Conservation (phyloP, 2,329 filamentous ascomycete species). For the Diaporthe caulivora region DNA sequence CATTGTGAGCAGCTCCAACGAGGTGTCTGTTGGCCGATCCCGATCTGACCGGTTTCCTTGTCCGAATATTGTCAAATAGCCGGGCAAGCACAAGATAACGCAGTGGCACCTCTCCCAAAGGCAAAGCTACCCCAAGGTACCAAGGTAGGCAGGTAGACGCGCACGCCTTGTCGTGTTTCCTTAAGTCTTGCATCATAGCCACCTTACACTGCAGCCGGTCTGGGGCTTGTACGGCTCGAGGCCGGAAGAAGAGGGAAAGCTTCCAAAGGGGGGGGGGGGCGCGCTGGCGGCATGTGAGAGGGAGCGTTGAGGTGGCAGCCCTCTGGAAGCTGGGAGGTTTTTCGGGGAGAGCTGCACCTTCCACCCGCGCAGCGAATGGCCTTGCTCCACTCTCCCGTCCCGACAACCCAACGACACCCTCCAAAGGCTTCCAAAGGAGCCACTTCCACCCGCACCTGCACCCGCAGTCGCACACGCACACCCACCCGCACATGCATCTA, state of each 20-base stretch:
- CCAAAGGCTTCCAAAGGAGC: neutral
- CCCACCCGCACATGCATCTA: too few species aligned
- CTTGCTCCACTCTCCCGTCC: neutral
- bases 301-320: slow-evolving; percentile 6
- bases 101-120: neutral
- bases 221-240: neutral
- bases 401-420: neutral
- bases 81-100: too few species aligned
- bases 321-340: neutral
- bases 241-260: neutral
- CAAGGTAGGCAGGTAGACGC: too few species aligned
- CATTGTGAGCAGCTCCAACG: neutral
- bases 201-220: slow-evolving; percentile 11
- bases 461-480: neutral
- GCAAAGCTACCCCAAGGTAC: neutral
- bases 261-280: neutral
- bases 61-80: neutral
- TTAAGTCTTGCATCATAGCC: neutral
- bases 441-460: slow-evolving; percentile 14
- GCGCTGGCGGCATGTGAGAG: too few species aligned
- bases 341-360: neutral
- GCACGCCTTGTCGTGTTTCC: neutral
- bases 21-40: neutral
- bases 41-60: neutral
- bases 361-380: neutral